Evolutionary conservation across 306 rosid species (phyloP).

Genomic region (Trichosanthes truncata): DNA sequence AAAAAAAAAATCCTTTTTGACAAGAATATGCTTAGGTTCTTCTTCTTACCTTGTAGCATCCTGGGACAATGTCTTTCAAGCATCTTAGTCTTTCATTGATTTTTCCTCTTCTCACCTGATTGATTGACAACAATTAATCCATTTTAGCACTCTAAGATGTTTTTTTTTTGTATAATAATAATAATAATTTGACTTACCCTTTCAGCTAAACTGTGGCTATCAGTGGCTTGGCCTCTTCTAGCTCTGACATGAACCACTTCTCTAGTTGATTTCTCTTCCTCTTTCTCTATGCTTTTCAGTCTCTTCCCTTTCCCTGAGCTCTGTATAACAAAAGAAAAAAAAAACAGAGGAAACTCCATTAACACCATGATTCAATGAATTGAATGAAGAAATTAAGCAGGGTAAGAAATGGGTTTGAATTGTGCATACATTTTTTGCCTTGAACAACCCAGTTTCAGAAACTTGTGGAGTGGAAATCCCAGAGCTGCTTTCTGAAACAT

Average conservation of each 20-base stretch:
- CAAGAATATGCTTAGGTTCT: constrained; percentile 5
- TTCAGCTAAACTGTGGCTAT: constrained; percentile 96
- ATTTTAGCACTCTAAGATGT: background rate
- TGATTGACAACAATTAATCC: background rate
- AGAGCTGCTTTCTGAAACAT: constrained; percentile 41
- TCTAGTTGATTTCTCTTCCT: constrained; percentile 50
- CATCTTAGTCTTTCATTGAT: constrained; percentile 85
- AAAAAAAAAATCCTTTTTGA: background rate
- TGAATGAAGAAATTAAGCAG: background rate
- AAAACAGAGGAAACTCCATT: background rate
- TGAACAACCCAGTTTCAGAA: constrained; percentile 44
- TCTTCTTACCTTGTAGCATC: constrained; percentile 70
- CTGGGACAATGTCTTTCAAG: constrained; percentile 88
- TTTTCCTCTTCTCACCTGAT: constrained; percentile 91
- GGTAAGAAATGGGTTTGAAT: background rate
- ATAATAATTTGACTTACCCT: constrained; percentile 40
- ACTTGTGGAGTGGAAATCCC: constrained; percentile 49
- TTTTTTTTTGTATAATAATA: too few relatives aligned
- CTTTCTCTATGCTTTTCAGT: constrained; percentile 34
- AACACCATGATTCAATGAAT: background rate
- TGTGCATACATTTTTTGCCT: constrained; percentile 35
- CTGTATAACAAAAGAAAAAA: constrained; percentile 21
- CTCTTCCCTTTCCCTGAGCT: constrained; percentile 56
- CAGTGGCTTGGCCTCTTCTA: constrained; percentile 97
- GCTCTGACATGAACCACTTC: constrained; percentile 98